Percentiles rank a stretch among this genome's conserved stretches.
phyloP scores from a whole-genome alignment of 306 rosid genomes.

The Prunus kanzakura region DNA sequence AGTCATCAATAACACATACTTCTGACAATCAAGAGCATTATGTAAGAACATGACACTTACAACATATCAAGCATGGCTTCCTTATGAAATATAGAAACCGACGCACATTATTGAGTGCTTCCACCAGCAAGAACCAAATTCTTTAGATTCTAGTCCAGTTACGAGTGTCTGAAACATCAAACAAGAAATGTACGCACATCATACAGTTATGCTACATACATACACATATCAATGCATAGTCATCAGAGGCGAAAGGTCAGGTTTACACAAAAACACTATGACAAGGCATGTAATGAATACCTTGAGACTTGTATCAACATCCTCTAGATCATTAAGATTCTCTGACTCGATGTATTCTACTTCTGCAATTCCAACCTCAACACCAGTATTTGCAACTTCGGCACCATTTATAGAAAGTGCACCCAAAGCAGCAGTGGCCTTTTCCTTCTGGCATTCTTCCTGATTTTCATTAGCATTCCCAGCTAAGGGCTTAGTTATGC shows the following conservation, averaged over 20 bases:
- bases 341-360: constrained; percentile 88
- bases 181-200: constrained; percentile 17
- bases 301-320: constrained; percentile 63
- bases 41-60: constrained; percentile 49
- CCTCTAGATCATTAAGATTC: constrained; percentile 76
- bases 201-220: constrained; percentile 1
- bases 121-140: too few species aligned
- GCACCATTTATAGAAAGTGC: constrained; percentile 59
- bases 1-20: neutral
- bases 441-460: constrained; percentile 58
- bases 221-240: constrained; percentile 2
- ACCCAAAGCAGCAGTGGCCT: constrained; percentile 37
- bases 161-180: constrained; percentile 64
- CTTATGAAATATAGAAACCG: constrained; percentile 76
- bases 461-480: constrained; percentile 50
- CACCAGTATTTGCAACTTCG: constrained; percentile 38
- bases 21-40: constrained; percentile 11
- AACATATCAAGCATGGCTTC: constrained; percentile 64
- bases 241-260: neutral
- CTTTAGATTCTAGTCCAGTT: constrained; percentile 77
- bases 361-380: constrained; percentile 59
- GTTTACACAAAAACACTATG: neutral
- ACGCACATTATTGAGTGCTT: constrained; percentile 81
- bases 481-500: constrained; percentile 42
- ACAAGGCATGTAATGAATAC: constrained; percentile 36